Percentiles rank a stretch among this genome's conserved stretches.
Evolutionary conservation across 106 monocot species (phyloP).

Genomic region (Dendrobium nobile): DNA sequence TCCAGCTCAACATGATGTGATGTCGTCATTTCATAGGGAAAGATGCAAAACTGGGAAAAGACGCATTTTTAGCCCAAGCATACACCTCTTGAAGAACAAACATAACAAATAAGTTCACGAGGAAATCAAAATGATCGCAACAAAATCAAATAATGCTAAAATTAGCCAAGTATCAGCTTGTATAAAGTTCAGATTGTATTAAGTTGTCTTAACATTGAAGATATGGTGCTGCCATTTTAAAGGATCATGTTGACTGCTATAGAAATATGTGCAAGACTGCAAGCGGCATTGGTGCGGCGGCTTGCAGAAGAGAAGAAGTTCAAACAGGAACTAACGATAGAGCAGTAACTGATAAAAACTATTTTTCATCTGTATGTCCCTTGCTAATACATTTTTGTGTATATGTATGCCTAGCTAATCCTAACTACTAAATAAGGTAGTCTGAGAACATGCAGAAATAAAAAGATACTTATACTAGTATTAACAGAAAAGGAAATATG

Average conservation of each 20-base stretch:
- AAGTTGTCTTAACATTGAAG: not conserved
- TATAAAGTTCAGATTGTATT: not conserved
- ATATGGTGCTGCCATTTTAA: not conserved
- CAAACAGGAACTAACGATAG: no score
- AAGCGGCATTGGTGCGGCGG: not conserved
- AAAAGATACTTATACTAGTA: no score
- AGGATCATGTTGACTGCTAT: not conserved
- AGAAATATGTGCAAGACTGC: not conserved
- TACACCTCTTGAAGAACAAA: not conserved
- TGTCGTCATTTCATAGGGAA: conserved; percentile 50
- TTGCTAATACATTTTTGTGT: no score
- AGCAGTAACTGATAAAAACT: no score
- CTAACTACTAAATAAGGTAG: no score
- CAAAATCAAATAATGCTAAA: not conserved
- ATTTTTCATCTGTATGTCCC: no score
- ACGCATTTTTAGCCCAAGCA: not conserved
- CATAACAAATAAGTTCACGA: not conserved
- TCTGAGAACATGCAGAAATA: no score
- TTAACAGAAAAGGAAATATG: no score
- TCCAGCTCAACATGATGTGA: conserved; percentile 87
- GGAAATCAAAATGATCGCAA: not conserved
- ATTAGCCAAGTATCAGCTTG: not conserved
- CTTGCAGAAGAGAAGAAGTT: no score
- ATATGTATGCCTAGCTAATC: no score
- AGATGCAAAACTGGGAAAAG: conserved; percentile 5